A percentile compares a stretch with the other conserved stretches of the same genome.
phyloP scores from a whole-genome alignment of 2,329 filamentous ascomycete genomes.

The Exophiala phaeomuriformis region DNA sequence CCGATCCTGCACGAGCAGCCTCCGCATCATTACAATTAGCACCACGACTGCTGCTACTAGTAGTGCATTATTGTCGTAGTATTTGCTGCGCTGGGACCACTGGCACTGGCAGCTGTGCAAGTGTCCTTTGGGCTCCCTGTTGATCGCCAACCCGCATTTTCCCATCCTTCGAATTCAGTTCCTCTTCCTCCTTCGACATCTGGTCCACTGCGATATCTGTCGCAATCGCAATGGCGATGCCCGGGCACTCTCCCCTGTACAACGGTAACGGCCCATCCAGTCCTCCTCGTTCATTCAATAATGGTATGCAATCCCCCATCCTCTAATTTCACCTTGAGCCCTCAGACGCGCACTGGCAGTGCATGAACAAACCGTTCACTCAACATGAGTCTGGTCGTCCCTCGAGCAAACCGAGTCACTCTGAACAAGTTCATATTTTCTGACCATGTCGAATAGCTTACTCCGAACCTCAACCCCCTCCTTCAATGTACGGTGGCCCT shows the following conservation, averaged over 20 bases:
- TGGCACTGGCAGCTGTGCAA: not conserved
- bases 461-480: constrained; percentile 18
- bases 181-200: not conserved
- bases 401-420: not conserved
- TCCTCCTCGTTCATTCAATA: constrained; percentile 19
- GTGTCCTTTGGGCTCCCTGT: constrained; percentile 9
- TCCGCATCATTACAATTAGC: constrained; percentile 12
- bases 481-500: constrained; percentile 22
- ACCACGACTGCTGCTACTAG: not conserved
- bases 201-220: not conserved
- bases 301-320: constrained; percentile 15
- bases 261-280: constrained; percentile 21
- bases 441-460: constrained; percentile 19
- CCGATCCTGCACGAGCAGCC: constrained; percentile 10
- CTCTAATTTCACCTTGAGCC: not conserved
- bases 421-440: not conserved
- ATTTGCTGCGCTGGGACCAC: constrained; percentile 1
- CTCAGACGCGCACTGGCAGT: not conserved
- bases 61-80: not conserved
- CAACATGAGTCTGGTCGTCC: not conserved
- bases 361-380: constrained; percentile 1
- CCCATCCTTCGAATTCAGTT: not conserved
- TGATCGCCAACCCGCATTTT: constrained; percentile 12
- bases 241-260: constrained; percentile 25
- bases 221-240: constrained; percentile 22